Evolutionary conservation across 345 rosid species (phyloP).

Genomic region (Ceriops decandra): DNA sequence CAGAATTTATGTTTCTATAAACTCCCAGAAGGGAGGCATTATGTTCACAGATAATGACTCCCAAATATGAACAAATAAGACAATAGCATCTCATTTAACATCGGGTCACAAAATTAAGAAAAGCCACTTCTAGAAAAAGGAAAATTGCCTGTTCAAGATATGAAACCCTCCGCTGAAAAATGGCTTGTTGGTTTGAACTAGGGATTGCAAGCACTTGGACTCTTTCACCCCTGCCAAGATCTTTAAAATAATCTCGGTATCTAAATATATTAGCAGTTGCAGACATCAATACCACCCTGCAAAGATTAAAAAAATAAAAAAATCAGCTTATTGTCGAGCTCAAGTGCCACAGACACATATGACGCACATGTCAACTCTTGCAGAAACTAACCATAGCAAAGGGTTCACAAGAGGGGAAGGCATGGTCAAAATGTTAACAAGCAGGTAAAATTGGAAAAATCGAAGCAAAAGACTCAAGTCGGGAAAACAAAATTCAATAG

Average conservation of each 20-base stretch:
- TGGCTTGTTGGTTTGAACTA: slow-evolving; percentile 47
- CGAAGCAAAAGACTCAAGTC: background rate
- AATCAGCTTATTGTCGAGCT: slow-evolving; percentile 1
- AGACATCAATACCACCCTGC: slow-evolving; percentile 95
- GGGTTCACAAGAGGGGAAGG: no score
- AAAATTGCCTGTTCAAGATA: slow-evolving; percentile 77
- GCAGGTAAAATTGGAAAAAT: no score
- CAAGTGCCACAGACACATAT: background rate
- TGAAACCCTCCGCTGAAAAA: slow-evolving; percentile 61
- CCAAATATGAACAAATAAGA: no score
- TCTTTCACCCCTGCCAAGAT: slow-evolving; percentile 82
- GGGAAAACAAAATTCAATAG: slow-evolving; percentile 1
- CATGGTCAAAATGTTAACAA: no score
- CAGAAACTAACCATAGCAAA: background rate
- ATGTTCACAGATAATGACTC: background rate
- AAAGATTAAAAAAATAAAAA: slow-evolving; percentile 5
- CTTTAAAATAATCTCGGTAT: slow-evolving; percentile 81
- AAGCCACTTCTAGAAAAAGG: background rate
- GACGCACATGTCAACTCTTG: background rate
- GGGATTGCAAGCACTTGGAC: slow-evolving; percentile 93
- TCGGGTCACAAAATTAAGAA: background rate
- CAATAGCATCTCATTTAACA: no score
- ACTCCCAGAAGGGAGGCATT: background rate
- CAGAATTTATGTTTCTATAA: background rate
- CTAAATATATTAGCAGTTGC: slow-evolving; percentile 89